phyloP scores from a whole-genome alignment of 148 eudicot species.

The Rhododendron molle region DNA sequence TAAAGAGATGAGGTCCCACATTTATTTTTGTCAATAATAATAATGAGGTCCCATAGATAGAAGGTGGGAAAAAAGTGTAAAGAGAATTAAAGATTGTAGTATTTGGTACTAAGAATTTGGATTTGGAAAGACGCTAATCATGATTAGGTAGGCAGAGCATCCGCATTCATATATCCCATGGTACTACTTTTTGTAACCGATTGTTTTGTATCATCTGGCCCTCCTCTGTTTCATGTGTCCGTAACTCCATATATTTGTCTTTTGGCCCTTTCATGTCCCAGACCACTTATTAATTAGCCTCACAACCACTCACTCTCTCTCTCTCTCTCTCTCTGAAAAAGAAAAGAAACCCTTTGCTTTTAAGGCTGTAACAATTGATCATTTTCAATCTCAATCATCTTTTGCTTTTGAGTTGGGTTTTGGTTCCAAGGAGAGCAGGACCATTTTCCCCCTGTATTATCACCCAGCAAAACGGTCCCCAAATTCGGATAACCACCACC shows the following conservation, averaged over 20 bases:
- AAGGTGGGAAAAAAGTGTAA: neutral
- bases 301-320: neutral
- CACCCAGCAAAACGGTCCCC: slow-evolving; percentile 2
- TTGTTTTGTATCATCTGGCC: neutral
- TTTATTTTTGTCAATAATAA: neutral
- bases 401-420: neutral
- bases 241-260: neutral
- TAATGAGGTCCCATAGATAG: neutral
- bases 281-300: neutral
- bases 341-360: neutral
- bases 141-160: slow-evolving; percentile 3
- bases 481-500: neutral
- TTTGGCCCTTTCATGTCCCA: neutral
- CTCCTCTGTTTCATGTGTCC: neutral
- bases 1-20: neutral
- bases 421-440: slow-evolving; percentile 9
- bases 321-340: too few relatives aligned
- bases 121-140: slow-evolving; percentile 1
- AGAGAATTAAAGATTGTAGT: neutral
- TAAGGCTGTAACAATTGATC: neutral
- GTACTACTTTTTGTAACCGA: neutral
- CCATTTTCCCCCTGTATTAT: slow-evolving; percentile 7
- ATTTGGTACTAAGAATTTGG: slow-evolving; percentile 12
- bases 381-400: slow-evolving; percentile 4
- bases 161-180: neutral